A percentile compares a stretch with the other conserved stretches of the same genome.
Evolutionary conservation across 345 rosid genomes (phyloP).

Genomic region (Eucalyptus regnans): DNA sequence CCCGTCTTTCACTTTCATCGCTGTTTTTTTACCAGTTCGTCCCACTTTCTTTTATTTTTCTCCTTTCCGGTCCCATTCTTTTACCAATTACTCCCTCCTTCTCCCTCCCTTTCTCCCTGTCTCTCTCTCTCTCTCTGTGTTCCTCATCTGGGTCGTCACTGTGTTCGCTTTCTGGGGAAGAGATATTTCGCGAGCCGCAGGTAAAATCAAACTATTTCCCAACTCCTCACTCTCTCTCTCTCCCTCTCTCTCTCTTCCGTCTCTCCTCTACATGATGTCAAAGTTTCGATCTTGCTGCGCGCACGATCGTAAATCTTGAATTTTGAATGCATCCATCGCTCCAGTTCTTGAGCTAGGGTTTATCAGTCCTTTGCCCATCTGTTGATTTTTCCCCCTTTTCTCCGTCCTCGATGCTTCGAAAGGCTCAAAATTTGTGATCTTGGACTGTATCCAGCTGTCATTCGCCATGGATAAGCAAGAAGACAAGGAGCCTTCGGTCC

Average conservation of each 20-base stretch:
- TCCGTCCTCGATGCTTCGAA: neutral
- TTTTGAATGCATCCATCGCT: neutral
- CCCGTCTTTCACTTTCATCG: neutral
- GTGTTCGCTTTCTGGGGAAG: neutral
- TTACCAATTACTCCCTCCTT: neutral
- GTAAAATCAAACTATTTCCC: neutral
- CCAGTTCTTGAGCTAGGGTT: neutral
- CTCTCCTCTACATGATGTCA: neutral
- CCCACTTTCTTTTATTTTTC: neutral
- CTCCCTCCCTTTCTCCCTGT: neutral
- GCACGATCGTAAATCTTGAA: neutral
- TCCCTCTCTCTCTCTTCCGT: neutral
- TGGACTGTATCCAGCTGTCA: neutral
- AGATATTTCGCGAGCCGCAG: neutral
- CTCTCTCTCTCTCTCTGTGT: neutral
- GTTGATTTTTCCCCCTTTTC: neutral
- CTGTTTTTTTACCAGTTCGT: neutral
- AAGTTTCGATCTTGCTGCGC: neutral
- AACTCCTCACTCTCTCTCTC: neutral
- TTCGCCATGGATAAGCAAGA: neutral
- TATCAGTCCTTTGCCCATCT: neutral
- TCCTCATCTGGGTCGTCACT: neutral
- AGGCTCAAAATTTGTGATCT: neutral
- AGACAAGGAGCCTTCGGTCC: neutral
- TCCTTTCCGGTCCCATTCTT: neutral